These are phyloP conservation scores for Calonectria naviculata DNA, from an alignment of 2,329 filamentous ascomycete genomes.

Conservation along the genomic window DNA sequence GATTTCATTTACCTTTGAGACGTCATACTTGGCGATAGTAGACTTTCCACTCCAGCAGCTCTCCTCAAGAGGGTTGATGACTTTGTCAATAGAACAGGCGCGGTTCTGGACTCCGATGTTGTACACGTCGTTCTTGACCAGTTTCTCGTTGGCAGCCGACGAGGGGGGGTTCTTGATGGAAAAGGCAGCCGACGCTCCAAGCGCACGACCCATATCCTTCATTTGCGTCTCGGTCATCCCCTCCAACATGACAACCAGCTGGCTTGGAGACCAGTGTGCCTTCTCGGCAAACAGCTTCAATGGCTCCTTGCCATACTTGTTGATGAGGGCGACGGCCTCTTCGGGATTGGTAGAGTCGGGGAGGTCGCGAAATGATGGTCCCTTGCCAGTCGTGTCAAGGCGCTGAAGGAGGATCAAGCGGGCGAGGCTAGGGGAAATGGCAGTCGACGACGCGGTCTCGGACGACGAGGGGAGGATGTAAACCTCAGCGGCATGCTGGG, in stretches of 20 bases:
- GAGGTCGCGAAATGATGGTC: conserved; percentile 59
- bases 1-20: conserved; percentile 51
- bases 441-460: conserved; percentile 48
- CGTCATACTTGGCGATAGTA: conserved; percentile 56
- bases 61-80: conserved; percentile 55
- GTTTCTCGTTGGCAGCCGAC: conserved; percentile 52
- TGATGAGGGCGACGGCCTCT: conserved; percentile 67
- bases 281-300: conserved; percentile 60
- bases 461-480: conserved; percentile 59
- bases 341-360: conserved; percentile 52
- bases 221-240: conserved; percentile 62
- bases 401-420: conserved; percentile 70
- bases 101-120: conserved; percentile 49
- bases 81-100: conserved; percentile 51
- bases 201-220: conserved; percentile 53
- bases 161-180: conserved; percentile 59
- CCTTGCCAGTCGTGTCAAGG: conserved; percentile 59
- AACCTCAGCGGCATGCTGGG: conserved; percentile 59
- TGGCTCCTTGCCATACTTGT: conserved; percentile 67
- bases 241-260: conserved; percentile 71
- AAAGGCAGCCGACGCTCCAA: conserved; percentile 58
- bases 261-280: conserved; percentile 51
- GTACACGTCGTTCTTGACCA: conserved; percentile 56
- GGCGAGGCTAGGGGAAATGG: conserved; percentile 64
- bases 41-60: conserved; percentile 58